phyloP scores from a whole-genome alignment of 495 filamentous ascomycete genomes.

The Penicillium angulare region DNA sequence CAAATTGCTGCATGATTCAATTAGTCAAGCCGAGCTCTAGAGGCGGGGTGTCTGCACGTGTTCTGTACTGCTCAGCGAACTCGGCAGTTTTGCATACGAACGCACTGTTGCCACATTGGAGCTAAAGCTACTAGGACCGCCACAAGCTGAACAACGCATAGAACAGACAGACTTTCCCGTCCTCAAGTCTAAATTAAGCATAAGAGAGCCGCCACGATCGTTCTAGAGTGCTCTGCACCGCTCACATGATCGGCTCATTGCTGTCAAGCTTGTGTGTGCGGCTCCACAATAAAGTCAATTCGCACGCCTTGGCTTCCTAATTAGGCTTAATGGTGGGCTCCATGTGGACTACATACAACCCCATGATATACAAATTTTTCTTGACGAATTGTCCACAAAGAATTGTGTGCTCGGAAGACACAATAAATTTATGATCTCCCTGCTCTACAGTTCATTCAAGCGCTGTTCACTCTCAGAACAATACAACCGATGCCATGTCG shows the following conservation, averaged over 20 bases:
- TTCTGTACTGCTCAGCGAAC: too few relatives aligned
- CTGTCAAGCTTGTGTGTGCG: background rate
- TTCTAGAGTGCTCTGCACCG: background rate
- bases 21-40: too few relatives aligned
- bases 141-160: too few relatives aligned
- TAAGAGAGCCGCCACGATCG: background rate
- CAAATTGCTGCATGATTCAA: too few relatives aligned
- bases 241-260: background rate
- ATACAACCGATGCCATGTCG: background rate
- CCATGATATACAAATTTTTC: slow-evolving; percentile 2
- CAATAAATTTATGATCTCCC: background rate
- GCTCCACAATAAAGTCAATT: slow-evolving; percentile 1
- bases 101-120: too few relatives aligned
- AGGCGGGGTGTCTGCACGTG: too few relatives aligned
- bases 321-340: background rate
- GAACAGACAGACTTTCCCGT: too few relatives aligned
- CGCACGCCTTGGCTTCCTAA: slow-evolving; percentile 1
- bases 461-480: background rate
- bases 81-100: too few relatives aligned
- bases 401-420: too few relatives aligned
- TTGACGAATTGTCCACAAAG: too few relatives aligned
- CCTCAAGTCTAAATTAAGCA: background rate
- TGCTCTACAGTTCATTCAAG: background rate
- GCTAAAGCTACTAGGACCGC: too few relatives aligned
- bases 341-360: background rate